Conservation (phyloP, 345 rosid species). For the Lepidium africanum region DNA sequence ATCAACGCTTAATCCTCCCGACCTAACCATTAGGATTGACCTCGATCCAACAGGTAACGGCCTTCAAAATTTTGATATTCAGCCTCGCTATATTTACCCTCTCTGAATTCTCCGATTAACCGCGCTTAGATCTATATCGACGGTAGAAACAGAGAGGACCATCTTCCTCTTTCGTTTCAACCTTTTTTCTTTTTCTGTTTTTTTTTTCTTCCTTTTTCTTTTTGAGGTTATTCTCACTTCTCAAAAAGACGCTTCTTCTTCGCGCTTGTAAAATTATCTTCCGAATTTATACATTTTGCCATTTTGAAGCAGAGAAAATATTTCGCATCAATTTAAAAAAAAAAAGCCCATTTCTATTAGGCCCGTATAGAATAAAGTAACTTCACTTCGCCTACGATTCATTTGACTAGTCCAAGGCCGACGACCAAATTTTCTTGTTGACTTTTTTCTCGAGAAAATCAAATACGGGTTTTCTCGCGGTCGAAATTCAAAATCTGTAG, state of each 20-base stretch:
- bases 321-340: not conserved
- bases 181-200: not conserved
- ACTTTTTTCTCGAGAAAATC: constrained; percentile 9
- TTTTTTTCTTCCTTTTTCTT: not conserved
- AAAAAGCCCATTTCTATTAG: constrained; percentile 1
- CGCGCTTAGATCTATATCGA: constrained; percentile 3
- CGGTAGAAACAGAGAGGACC: constrained; percentile 12
- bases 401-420: not conserved
- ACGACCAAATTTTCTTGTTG: constrained; percentile 5
- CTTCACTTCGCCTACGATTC: not conserved
- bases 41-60: constrained; percentile 1
- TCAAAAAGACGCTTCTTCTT: not conserved
- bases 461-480: not conserved
- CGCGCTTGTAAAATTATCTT: not conserved
- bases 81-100: not conserved
- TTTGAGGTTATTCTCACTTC: not conserved
- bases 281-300: too few relatives aligned
- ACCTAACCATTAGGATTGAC: constrained; percentile 31
- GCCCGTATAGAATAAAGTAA: not conserved
- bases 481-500: constrained; percentile 7
- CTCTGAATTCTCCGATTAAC: not conserved
- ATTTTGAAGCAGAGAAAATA: not conserved
- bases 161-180: constrained; percentile 6
- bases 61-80: not conserved
- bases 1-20: constrained; percentile 39